These are phyloP conservation scores for Santalum album DNA, from an alignment of 164 flowering plant genomes.

Conservation along the genomic window DNA sequence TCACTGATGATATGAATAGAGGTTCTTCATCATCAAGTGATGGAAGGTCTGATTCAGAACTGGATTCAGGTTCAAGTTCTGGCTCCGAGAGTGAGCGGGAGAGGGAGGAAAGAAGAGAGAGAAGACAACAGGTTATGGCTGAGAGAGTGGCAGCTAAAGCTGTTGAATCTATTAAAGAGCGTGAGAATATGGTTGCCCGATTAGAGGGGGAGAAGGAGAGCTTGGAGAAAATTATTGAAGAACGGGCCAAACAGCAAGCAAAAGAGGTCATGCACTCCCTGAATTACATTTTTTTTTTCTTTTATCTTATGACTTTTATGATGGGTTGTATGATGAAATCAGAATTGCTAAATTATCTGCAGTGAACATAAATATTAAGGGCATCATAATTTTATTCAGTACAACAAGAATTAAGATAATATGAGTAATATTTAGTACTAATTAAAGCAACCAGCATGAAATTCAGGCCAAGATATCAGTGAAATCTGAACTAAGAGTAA, in stretches of 20 bases:
- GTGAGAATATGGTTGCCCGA: slow-evolving; percentile 73
- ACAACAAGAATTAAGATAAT: too few relatives aligned
- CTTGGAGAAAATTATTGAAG: slow-evolving; percentile 87
- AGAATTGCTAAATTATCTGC: too few relatives aligned
- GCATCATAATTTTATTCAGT: too few relatives aligned
- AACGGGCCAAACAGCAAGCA: slow-evolving; percentile 79
- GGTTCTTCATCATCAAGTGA: slow-evolving; percentile 36
- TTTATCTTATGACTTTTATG: too few relatives aligned
- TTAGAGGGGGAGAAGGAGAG: slow-evolving; percentile 95
- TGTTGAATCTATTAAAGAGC: slow-evolving; percentile 61
- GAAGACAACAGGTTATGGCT: slow-evolving; percentile 62
- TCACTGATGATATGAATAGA: slow-evolving; percentile 5
- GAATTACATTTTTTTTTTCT: too few relatives aligned
- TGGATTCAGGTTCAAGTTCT: slow-evolving; percentile 56
- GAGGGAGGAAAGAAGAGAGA: slow-evolving; percentile 55
- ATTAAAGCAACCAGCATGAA: too few relatives aligned
- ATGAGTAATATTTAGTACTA: too few relatives aligned
- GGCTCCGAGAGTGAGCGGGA: slow-evolving; percentile 73
- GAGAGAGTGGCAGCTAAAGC: slow-evolving; percentile 85
- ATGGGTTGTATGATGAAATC: too few relatives aligned
- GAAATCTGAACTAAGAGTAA: too few relatives aligned
- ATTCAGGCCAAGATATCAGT: too few relatives aligned
- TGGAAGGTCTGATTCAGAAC: slow-evolving; percentile 52
- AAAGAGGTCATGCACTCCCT: slow-evolving; percentile 49
- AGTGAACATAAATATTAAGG: too few relatives aligned